A percentile compares a stretch with the other conserved stretches of the same genome.
These are phyloP conservation scores for Hypsizygus marmoreus DNA, from an alignment of 768 basidiomycete genomes.

Conservation along the genomic window DNA sequence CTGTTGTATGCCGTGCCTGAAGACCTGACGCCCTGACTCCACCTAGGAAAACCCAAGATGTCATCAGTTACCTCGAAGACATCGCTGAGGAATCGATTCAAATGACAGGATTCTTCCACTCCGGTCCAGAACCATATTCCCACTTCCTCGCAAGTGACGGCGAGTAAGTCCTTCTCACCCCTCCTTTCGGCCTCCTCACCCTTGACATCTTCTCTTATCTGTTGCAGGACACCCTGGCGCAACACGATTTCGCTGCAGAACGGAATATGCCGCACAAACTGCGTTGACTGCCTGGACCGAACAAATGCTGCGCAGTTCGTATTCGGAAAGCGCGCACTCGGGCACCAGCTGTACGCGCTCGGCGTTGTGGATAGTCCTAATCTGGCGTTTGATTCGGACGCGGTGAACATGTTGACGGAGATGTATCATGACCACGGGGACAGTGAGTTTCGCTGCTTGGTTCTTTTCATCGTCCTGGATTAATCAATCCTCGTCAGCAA, in stretches of 20 bases:
- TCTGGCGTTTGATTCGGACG: conserved; percentile 89
- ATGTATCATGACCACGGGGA: conserved; percentile 99
- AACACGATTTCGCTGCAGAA: conserved; percentile 79
- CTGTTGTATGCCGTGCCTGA: background rate
- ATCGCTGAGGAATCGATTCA: conserved; percentile 92
- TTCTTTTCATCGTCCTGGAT: background rate
- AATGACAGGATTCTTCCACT: conserved; percentile 93
- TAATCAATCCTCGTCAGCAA: conserved; percentile 49
- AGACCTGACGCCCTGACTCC: background rate
- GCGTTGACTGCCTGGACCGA: conserved; percentile 95
- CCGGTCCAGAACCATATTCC: conserved; percentile 83
- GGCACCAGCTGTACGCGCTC: conserved; percentile 93
- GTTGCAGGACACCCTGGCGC: conserved; percentile 51
- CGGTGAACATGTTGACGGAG: conserved; percentile 94
- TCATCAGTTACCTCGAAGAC: conserved; percentile 93
- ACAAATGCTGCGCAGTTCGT: conserved; percentile 98
- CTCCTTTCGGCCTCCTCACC: background rate
- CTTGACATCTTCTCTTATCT: background rate
- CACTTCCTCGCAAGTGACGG: conserved; percentile 57
- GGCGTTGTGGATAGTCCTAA: conserved; percentile 87
- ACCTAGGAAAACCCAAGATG: conserved; percentile 87
- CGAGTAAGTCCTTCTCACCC: conserved; percentile 32
- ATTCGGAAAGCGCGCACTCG: conserved; percentile 91
- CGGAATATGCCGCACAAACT: conserved; percentile 92
- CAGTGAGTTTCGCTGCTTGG: conserved; percentile 51